These are phyloP conservation scores for Podosphaera fusca DNA, from an alignment of 2,329 filamentous ascomycete genomes.

Conservation along the genomic window DNA sequence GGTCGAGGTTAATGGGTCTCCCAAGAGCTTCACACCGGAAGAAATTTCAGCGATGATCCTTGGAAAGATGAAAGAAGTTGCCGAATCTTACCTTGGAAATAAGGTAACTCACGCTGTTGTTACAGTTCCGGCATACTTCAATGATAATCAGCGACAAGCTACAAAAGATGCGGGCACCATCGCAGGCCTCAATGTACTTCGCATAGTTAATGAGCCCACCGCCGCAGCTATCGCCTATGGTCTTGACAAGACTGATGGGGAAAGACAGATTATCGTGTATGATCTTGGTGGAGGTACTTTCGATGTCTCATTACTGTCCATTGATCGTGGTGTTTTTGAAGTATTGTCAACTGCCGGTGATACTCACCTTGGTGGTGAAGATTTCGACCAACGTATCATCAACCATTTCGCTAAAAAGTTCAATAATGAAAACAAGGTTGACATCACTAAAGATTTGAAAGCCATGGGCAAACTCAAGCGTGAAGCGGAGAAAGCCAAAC, in stretches of 20 bases:
- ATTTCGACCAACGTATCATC: conserved; percentile 96
- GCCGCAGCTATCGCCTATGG: conserved; percentile 89
- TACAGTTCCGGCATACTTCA: conserved; percentile 94
- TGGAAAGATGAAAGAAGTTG: conserved; percentile 67
- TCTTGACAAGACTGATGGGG: conserved; percentile 62
- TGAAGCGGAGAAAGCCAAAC: conserved; percentile 98
- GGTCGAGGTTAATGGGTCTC: conserved; percentile 39
- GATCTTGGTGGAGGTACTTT: conserved; percentile 89
- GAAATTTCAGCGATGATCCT: conserved; percentile 64
- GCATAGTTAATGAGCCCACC: conserved; percentile 91
- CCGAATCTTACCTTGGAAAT: conserved; percentile 58
- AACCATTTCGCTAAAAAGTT: conserved; percentile 89
- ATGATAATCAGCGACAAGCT: conserved; percentile 89
- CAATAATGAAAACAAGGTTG: conserved; percentile 93
- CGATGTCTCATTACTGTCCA: conserved; percentile 80
- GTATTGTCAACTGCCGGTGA: conserved; percentile 89
- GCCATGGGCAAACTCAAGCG: conserved; percentile 99
- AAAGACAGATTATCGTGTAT: conserved; percentile 80
- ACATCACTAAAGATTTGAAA: conserved; percentile 86
- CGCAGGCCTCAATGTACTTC: conserved; percentile 81
- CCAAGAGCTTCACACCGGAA: conserved; percentile 58
- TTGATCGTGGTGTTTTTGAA: conserved; percentile 83
- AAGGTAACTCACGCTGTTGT: conserved; percentile 75
- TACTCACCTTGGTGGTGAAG: conserved; percentile 92
- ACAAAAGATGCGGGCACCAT: conserved; percentile 90